These are phyloP conservation scores for Oryza rufipogon DNA, from an alignment of 176 grass and related monocot species.

Conservation along the genomic window DNA sequence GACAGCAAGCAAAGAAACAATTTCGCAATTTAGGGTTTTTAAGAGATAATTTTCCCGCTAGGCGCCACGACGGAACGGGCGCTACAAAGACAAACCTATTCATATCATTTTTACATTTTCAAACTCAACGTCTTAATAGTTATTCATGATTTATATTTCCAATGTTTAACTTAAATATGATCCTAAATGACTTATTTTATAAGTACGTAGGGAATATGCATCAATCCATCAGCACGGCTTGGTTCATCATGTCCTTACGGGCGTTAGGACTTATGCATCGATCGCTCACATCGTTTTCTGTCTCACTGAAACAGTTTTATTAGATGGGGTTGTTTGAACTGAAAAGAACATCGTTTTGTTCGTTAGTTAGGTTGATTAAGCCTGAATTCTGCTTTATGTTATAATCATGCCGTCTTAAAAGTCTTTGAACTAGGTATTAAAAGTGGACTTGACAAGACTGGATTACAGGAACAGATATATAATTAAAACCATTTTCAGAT, in stretches of 20 bases:
- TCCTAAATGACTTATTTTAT: no score
- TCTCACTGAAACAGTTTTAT: background rate
- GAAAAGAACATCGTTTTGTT: background rate
- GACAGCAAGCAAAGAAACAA: no score
- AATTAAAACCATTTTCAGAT: background rate
- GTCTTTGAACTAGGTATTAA: background rate
- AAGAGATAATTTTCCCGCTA: no score
- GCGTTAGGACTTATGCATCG: background rate
- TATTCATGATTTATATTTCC: no score
- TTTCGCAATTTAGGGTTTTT: no score
- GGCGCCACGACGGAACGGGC: no score
- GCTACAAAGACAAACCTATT: no score
- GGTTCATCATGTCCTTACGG: background rate
- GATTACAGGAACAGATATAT: background rate
- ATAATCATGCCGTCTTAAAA: background rate
- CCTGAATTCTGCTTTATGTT: background rate
- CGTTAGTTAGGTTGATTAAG: background rate
- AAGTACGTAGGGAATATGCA: no score
- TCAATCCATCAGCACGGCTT: background rate
- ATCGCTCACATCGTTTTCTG: conserved; percentile 11
- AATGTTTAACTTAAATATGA: no score
- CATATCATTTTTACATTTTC: no score
- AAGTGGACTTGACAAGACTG: background rate
- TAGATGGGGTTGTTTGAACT: no score
- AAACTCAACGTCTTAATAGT: no score